These are phyloP conservation scores for Pseudogymnoascus sp. DNA, from an alignment of 2,329 filamentous ascomycete genomes.

Conservation along the genomic window DNA sequence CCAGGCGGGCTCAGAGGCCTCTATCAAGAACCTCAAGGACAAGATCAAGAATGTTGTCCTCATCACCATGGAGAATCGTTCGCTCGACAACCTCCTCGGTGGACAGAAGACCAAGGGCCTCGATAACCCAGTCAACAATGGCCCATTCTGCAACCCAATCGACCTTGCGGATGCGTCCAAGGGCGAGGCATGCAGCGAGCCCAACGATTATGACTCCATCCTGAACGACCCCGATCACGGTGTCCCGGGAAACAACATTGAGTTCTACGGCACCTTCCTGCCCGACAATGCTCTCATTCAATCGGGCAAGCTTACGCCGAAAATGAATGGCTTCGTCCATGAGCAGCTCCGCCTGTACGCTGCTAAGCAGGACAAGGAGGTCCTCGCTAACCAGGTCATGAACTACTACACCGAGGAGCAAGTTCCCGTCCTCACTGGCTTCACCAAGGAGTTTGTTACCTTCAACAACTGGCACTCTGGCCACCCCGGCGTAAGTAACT, in stretches of 20 bases:
- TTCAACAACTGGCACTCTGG: conserved; percentile 41
- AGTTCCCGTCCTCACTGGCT: conserved; percentile 34
- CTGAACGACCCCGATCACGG: conserved; percentile 37
- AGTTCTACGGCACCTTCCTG: conserved; percentile 36
- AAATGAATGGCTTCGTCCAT: conserved; percentile 35
- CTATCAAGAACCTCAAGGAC: conserved; percentile 28
- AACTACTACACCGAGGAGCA: conserved; percentile 39
- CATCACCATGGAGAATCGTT: conserved; percentile 38
- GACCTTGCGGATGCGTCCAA: conserved; percentile 29
- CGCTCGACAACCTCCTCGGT: conserved; percentile 38
- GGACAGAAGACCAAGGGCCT: conserved; percentile 33
- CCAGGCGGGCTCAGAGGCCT: conserved; percentile 26
- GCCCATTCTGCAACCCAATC: conserved; percentile 36
- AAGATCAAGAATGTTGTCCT: conserved; percentile 34
- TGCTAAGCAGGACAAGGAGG: conserved; percentile 27
- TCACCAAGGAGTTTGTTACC: conserved; percentile 36
- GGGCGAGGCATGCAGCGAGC: conserved; percentile 28
- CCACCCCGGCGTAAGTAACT: conserved; percentile 33
- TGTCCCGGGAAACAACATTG: conserved; percentile 37
- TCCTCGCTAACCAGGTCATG: conserved; percentile 33
- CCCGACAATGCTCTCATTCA: conserved; percentile 34
- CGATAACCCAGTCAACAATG: conserved; percentile 37
- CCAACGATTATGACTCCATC: conserved; percentile 36
- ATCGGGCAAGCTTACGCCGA: conserved; percentile 26
- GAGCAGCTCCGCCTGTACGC: conserved; percentile 34